Evolutionary conservation across 148 eudicot species (phyloP).

Genomic region (Amaranthus palmeri): DNA sequence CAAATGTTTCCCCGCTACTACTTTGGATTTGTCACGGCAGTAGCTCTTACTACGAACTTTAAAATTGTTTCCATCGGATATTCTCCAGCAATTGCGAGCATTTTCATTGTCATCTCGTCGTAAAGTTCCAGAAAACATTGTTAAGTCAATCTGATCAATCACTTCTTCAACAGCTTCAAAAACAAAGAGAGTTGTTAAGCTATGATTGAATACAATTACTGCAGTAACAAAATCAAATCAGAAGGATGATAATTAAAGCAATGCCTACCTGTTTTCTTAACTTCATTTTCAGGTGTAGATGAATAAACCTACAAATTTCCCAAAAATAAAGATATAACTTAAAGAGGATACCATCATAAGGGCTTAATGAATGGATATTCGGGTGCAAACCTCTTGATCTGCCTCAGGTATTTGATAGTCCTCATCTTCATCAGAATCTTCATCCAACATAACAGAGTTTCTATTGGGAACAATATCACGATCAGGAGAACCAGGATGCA

Average conservation of each 20-base stretch:
- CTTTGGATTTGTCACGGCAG: conserved; percentile 77
- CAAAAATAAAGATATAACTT: background rate
- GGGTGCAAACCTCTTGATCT: conserved; percentile 61
- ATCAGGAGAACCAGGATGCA: conserved; percentile 50
- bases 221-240: background rate
- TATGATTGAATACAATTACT: background rate
- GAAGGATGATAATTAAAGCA: conserved; percentile 3
- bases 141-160: conserved; percentile 61
- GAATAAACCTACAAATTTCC: conserved; percentile 38
- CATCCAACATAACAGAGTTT: conserved; percentile 76
- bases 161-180: conserved; percentile 62
- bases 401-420: conserved; percentile 67
- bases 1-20: conserved; percentile 81
- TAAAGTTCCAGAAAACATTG: conserved; percentile 79
- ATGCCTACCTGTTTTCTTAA: conserved; percentile 44
- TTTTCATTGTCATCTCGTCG: conserved; percentile 70
- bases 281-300: conserved; percentile 42
- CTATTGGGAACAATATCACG: conserved; percentile 56
- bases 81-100: conserved; percentile 84
- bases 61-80: conserved; percentile 88
- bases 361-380: background rate
- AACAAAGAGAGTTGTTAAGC: conserved; percentile 20
- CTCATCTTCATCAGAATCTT: conserved; percentile 92
- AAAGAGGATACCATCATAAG: background rate
- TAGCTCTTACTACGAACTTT: conserved; percentile 83